These are phyloP conservation scores for Dioscorea dumetorum DNA, from an alignment of 106 monocot genomes.

Conservation along the genomic window DNA sequence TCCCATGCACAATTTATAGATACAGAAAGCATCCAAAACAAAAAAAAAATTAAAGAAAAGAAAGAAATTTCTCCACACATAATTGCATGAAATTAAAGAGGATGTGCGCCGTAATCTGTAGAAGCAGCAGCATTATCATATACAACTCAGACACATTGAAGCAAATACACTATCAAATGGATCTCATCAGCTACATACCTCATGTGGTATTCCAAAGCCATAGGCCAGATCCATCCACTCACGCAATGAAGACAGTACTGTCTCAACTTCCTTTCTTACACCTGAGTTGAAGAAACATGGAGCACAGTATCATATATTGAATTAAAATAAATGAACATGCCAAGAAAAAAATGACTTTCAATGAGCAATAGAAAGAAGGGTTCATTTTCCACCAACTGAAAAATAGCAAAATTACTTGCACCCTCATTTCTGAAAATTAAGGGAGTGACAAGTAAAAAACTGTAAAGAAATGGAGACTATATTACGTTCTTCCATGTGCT, in stretches of 20 bases:
- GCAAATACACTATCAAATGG: too few relatives aligned
- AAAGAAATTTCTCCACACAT: not conserved
- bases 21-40: not conserved
- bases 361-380: not conserved
- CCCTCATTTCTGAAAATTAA: too few relatives aligned
- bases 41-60: not conserved
- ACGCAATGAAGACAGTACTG: constrained; percentile 26
- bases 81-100: not conserved
- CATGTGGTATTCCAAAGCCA: constrained; percentile 16
- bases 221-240: constrained; percentile 23
- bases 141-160: not conserved
- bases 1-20: not conserved
- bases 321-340: not conserved
- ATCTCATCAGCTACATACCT: constrained; percentile 22
- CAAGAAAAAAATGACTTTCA: not conserved
- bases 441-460: too few relatives aligned
- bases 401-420: too few relatives aligned
- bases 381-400: too few relatives aligned
- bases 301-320: not conserved
- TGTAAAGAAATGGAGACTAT: not conserved
- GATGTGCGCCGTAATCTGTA: not conserved
- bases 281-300: constrained; percentile 16
- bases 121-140: too few relatives aligned
- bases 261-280: constrained; percentile 39
- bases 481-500: constrained; percentile 48